A percentile compares a stretch with the other conserved stretches of the same genome.
These are phyloP conservation scores for Orbilia blumenaviensis DNA, from an alignment of 2,329 filamentous ascomycete genomes.

Conservation along the genomic window DNA sequence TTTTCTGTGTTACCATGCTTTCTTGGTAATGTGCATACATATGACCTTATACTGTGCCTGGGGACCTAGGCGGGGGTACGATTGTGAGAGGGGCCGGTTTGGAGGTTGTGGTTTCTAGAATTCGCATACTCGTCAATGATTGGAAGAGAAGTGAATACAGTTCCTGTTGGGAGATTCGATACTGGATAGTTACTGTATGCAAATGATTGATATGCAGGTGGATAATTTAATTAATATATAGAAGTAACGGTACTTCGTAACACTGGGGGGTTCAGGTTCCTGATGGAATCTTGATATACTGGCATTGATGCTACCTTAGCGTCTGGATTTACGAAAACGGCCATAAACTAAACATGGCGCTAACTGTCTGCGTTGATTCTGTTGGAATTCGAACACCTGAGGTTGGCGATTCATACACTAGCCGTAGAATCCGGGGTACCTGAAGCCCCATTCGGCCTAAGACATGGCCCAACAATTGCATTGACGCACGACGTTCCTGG, in stretches of 20 bases:
- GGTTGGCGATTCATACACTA: neutral
- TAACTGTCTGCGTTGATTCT: conserved; percentile 9
- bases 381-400: conserved; percentile 14
- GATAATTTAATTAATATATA: too few species aligned
- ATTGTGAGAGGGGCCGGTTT: neutral
- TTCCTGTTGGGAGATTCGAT: neutral
- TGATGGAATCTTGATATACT: neutral
- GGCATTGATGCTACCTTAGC: neutral
- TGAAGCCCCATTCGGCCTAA: conserved; percentile 1
- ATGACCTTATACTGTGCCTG: neutral
- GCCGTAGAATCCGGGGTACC: conserved; percentile 13
- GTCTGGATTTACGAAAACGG: conserved; percentile 7
- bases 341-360: neutral
- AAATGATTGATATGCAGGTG: neutral
- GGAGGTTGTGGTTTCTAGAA: neutral
- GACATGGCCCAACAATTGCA: neutral
- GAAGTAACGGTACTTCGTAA: neutral
- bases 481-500: conserved; percentile 11
- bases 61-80: neutral
- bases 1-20: conserved; percentile 24
- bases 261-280: neutral
- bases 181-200: too few species aligned
- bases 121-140: neutral
- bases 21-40: neutral
- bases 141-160: neutral